Base-by-base conservation (phyloP, 345 rosid genomes). In the Lagerstroemia speciosa region DNA sequence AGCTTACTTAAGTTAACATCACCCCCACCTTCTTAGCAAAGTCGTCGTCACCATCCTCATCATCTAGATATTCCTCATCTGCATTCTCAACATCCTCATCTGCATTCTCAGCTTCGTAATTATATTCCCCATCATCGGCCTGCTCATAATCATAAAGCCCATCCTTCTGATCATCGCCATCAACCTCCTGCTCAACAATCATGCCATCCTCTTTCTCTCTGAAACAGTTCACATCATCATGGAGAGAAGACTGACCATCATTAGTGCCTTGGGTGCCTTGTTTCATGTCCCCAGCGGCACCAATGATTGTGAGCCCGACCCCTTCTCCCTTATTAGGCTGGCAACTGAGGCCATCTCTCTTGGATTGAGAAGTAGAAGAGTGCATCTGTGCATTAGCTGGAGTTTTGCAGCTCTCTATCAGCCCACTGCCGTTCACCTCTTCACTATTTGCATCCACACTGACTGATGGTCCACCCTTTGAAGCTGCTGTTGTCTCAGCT, bases 61-160 rank as follows among this genome's bases (percentile, higher is more conserved):
- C 97, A 30, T 87, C 86, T 50, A 74, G 63, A 52, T 83, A 86
- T 17, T 80, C 85, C 55, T 84, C 91, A 33, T 85, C 87, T n/a
- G 71, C 87, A 70, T 88, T 83, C 69, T 89, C 90, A 33, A 38
- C 43, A 38, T 81, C 93, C 55, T 84, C 91, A 33, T 86, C 87
- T 20, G 71, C 87, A 70, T 89, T 83, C 70, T 85, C 90, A 36
- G 20, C 55, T 37, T 64, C 43, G 16, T 38, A 24, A 65, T 65
- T 37, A 69, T 88, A 88, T 15, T 89, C 92, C 43, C 85, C 94
- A 34, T 83, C 96, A 34, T 89, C 87, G 14, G 53, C 90, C 75
- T 85, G 84, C 73, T 86, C 93, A 46, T 77, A 74, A 62, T 79
- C 74, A 71, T 75, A 77, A 14, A 77, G 83, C 27, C 74, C 90